These are phyloP conservation scores for Colletotrichum sp. DNA, from an alignment of 2,329 filamentous ascomycete genomes.

Conservation along the genomic window DNA sequence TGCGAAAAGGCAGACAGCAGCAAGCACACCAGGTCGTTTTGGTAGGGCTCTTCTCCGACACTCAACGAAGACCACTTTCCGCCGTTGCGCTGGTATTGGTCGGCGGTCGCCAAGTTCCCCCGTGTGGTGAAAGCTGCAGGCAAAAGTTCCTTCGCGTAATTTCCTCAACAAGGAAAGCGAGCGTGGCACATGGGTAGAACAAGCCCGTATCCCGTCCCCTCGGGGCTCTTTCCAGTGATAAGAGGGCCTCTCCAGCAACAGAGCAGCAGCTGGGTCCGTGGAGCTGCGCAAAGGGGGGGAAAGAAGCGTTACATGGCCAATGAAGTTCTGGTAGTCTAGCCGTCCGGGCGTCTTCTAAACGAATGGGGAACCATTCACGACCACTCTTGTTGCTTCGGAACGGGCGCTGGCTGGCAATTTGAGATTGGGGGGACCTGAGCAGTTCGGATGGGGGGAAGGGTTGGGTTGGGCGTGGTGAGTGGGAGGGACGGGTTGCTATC, in stretches of 20 bases:
- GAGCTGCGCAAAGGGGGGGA: conserved; percentile 12
- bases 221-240: conserved; percentile 14
- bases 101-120: conserved; percentile 37
- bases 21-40: not conserved
- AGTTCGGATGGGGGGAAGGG: not conserved
- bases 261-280: conserved; percentile 11
- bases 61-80: conserved; percentile 15
- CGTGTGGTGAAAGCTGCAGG: conserved; percentile 36
- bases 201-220: conserved; percentile 19
- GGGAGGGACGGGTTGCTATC: not conserved
- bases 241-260: conserved; percentile 2
- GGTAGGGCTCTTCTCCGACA: not conserved
- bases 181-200: conserved; percentile 27
- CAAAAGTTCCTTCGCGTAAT: conserved; percentile 46
- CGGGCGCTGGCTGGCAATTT: conserved; percentile 18
- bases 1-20: not conserved
- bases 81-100: conserved; percentile 24
- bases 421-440: not conserved
- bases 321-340: conserved; percentile 1
- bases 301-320: conserved; percentile 18
- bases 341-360: conserved; percentile 19
- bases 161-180: conserved; percentile 40
- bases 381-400: conserved; percentile 2
- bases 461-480: not conserved
- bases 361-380: conserved; percentile 17